Evolutionary conservation across 768 basidiomycete genomes (phyloP).

Genomic region (Asterophora parasitica): DNA sequence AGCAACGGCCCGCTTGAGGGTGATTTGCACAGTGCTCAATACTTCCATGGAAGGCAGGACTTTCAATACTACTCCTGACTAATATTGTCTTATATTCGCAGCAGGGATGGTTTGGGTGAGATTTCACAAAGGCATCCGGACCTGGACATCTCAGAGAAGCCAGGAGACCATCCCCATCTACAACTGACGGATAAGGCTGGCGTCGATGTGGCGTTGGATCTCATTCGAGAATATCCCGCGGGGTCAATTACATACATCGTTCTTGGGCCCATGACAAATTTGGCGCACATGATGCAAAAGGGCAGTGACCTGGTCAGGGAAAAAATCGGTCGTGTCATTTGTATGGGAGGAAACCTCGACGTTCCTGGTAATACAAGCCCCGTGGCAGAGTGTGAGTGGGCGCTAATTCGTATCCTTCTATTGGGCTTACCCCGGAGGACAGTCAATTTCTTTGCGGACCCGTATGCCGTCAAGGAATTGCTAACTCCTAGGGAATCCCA

Average conservation of each 20-base stretch:
- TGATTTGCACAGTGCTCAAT: slow-evolving; percentile 67
- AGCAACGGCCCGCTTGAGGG: slow-evolving; percentile 65
- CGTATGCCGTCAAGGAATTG: slow-evolving; percentile 73
- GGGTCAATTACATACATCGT: slow-evolving; percentile 65
- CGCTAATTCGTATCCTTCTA: neutral
- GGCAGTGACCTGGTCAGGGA: slow-evolving; percentile 49
- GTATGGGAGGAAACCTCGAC: slow-evolving; percentile 93
- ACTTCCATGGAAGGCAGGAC: slow-evolving; percentile 75
- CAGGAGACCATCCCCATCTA: slow-evolving; percentile 39
- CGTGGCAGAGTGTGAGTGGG: slow-evolving; percentile 72
- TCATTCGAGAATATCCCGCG: slow-evolving; percentile 47
- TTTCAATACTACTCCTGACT: slow-evolving; percentile 1
- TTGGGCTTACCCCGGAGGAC: slow-evolving; percentile 2
- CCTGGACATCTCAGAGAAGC: slow-evolving; percentile 32
- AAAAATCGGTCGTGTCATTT: slow-evolving; percentile 69
- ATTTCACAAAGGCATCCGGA: slow-evolving; percentile 66
- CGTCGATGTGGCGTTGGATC: slow-evolving; percentile 48
- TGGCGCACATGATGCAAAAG: slow-evolving; percentile 59
- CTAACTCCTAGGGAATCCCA: slow-evolving; percentile 37
- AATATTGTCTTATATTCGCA: neutral
- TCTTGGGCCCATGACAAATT: slow-evolving; percentile 76
- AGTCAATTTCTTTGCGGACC: slow-evolving; percentile 90
- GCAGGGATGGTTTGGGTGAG: slow-evolving; percentile 64
- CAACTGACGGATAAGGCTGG: slow-evolving; percentile 40
- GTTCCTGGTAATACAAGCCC: slow-evolving; percentile 86